Percentiles rank a stretch among this genome's conserved stretches.
phyloP scores from a whole-genome alignment of 176 grass and related monocot genomes.

The Eleusine coracana region DNA sequence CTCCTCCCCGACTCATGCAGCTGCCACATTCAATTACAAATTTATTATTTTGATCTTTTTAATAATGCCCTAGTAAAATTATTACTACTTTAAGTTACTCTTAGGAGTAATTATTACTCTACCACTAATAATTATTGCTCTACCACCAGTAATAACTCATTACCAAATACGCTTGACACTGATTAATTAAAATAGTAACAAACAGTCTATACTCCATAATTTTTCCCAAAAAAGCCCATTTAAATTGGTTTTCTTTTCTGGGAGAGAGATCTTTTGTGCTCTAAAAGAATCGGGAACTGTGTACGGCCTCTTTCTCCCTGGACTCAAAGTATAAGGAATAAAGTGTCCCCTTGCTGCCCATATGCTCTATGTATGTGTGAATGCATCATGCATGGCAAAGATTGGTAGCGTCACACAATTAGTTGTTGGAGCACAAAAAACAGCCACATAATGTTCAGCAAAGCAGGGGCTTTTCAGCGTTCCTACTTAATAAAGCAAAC shows the following conservation, averaged over 20 bases:
- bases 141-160: too few relatives aligned
- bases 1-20: too few relatives aligned
- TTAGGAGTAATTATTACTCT: too few relatives aligned
- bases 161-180: too few relatives aligned
- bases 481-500: slow-evolving; percentile 59
- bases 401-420: slow-evolving; percentile 14
- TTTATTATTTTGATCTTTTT: too few relatives aligned
- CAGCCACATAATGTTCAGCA: slow-evolving; percentile 58
- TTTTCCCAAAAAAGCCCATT: slow-evolving; percentile 40
- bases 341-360: slow-evolving; percentile 49
- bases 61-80: too few relatives aligned
- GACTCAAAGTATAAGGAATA: slow-evolving; percentile 98
- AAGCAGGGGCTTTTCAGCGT: slow-evolving; percentile 61
- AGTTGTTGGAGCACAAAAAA: slow-evolving; percentile 40
- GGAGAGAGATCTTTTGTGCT: slow-evolving; percentile 48
- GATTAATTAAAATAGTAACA: not conserved
- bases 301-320: slow-evolving; percentile 82
- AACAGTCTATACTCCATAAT: not conserved
- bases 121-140: too few relatives aligned
- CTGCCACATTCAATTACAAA: too few relatives aligned
- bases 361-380: slow-evolving; percentile 40
- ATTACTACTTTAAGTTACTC: too few relatives aligned
- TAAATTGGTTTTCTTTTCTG: slow-evolving; percentile 61
- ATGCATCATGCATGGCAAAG: slow-evolving; percentile 27
- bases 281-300: slow-evolving; percentile 92